Percentiles rank a stretch among this genome's conserved stretches.
Conservation (phyloP, 2,329 filamentous ascomycete species). For the Clonostachys rosea region DNA sequence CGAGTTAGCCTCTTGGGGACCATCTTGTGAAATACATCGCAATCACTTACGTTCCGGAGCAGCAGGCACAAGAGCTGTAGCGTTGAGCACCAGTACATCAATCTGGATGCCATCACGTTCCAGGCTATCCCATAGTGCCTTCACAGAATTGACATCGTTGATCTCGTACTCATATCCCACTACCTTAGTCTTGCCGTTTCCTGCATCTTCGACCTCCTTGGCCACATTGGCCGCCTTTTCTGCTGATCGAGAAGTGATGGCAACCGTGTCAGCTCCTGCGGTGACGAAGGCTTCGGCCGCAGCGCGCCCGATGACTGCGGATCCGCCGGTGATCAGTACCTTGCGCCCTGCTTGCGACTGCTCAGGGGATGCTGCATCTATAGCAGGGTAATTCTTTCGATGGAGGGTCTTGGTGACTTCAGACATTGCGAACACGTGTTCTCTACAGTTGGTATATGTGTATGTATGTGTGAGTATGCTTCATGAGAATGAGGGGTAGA, state of each 20-base stretch:
- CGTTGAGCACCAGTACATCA: slow-evolving; percentile 2
- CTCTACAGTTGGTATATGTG: too few relatives aligned
- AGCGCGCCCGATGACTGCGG: slow-evolving; percentile 60
- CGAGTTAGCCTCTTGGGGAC: too few relatives aligned
- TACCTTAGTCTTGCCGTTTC: slow-evolving; percentile 1
- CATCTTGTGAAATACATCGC: too few relatives aligned
- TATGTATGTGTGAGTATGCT: too few relatives aligned
- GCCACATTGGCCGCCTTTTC: slow-evolving; percentile 7
- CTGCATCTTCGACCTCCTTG: not conserved
- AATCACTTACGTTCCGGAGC: too few relatives aligned
- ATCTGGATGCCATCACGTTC: slow-evolving; percentile 33
- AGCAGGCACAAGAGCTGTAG: not conserved
- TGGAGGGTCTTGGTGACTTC: slow-evolving; percentile 20
- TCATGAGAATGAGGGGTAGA: too few relatives aligned
- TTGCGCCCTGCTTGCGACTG: slow-evolving; percentile 38
- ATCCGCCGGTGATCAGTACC: slow-evolving; percentile 64
- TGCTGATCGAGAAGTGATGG: slow-evolving; percentile 23
- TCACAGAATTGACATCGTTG: not conserved
- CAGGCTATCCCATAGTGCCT: slow-evolving; percentile 6
- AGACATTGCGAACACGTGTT: too few relatives aligned
- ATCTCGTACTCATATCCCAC: not conserved
- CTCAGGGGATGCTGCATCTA: slow-evolving; percentile 25
- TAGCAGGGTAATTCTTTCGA: slow-evolving; percentile 24
- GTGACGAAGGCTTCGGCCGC: slow-evolving; percentile 52
- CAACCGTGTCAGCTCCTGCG: slow-evolving; percentile 28